Base-by-base conservation (phyloP, 2,329 filamentous ascomycete genomes). In the Herpotrichia juniperi region DNA sequence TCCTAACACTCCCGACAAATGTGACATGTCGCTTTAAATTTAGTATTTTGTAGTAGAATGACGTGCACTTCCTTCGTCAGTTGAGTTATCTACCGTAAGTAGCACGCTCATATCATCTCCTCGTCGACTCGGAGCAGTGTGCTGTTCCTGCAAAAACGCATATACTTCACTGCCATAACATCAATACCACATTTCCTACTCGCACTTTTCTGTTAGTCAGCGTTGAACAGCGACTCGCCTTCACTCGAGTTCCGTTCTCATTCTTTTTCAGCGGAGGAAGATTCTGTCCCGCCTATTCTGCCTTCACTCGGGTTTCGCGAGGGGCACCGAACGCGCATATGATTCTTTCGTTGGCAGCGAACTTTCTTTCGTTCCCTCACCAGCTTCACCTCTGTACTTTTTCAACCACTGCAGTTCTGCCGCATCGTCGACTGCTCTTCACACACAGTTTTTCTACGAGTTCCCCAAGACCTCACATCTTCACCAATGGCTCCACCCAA, bases 401-500 rank as follows among this genome's bases (percentile, higher is more conserved):
- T 21, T 16, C 11, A n/a, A 17, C 26, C 19, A 21, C 19, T 24
- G 10, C 9, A 31, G 9, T 21, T 21, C 9, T 24, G 21, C 42
- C 22, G 12, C 42, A 37, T 19, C 17, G 19, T 31, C 26, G n/a
- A 21, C 37, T 24, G 19, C 26, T 22, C 28, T 14, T 28, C 16
- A 16, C 24, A 25, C 40, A 43, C 40, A 39, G 17, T 21, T 43
- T 11, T 11, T 3, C 40, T 43, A 12, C 40, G 48, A 51, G 37
- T 46, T 44, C 26, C 14, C 22, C 16, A 26, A n/a, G 9, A 10
- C 31, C 9, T 34, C 31, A 40, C 4, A 21, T 37, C 39, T 22
- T 4, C 49, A 37, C 16, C 43, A 45, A 61, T 50, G 11, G 68
- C 68, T 66, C 58, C 67, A 22, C 63, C 67, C 25, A 70, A 70